Percentiles rank a stretch among this genome's conserved stretches.
phyloP scores from a whole-genome alignment of 2,329 filamentous ascomycete species.

The Penicillium vulpinum region DNA sequence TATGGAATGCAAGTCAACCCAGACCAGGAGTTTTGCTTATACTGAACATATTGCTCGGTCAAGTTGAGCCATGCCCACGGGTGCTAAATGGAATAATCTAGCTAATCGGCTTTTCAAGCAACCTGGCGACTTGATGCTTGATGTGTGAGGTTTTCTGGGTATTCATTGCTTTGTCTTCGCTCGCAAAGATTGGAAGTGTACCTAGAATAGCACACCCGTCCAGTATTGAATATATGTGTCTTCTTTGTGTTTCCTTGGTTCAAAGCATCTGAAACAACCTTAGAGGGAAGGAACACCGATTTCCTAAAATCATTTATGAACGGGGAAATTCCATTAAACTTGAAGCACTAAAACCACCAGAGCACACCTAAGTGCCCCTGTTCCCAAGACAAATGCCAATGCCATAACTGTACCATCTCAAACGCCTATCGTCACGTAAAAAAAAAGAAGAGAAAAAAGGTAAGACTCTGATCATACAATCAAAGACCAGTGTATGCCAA shows the following conservation, averaged over 20 bases:
- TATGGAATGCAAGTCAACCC: neutral
- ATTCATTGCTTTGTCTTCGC: neutral
- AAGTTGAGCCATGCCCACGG: neutral
- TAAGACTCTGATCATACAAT: slow-evolving; percentile 16
- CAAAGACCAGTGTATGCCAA: slow-evolving; percentile 13
- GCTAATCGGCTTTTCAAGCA: neutral
- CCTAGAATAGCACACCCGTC: neutral
- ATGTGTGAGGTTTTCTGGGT: neutral
- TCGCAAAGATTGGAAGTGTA: neutral
- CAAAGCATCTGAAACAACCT: neutral
- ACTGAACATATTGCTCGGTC: neutral
- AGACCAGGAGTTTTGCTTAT: neutral
- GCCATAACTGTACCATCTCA: slow-evolving; percentile 6
- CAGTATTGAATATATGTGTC: neutral
- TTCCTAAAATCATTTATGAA: neutral
- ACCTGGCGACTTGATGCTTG: neutral
- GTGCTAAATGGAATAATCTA: neutral
- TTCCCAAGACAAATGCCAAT: slow-evolving; percentile 10
- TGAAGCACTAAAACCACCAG: slow-evolving; percentile 2
- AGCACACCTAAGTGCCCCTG: neutral
- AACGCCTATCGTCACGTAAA: slow-evolving; percentile 19
- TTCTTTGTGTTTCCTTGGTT: neutral
- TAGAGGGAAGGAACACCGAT: neutral
- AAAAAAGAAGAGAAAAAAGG: slow-evolving; percentile 5
- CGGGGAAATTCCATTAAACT: neutral